A percentile compares a stretch with the other conserved stretches of the same genome.
Evolutionary conservation across 148 eudicot species (phyloP).

Genomic region (Cornus kousa): DNA sequence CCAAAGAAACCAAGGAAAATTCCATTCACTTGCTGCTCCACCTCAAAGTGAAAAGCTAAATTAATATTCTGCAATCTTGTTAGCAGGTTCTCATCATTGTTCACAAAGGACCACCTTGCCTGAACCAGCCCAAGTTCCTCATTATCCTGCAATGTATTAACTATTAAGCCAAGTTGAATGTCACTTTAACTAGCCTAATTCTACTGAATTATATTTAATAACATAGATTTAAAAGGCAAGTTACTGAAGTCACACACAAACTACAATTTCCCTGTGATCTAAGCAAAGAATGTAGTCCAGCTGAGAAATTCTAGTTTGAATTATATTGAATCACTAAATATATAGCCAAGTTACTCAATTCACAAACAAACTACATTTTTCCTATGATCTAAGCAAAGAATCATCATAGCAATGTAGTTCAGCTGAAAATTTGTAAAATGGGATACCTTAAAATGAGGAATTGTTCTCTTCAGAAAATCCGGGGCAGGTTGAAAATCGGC

Average conservation of each 20-base stretch:
- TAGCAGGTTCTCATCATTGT: constrained; percentile 32
- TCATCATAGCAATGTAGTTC: too few relatives aligned
- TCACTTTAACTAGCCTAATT: neutral
- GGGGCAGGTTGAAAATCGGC: constrained; percentile 34
- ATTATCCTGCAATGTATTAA: constrained; percentile 22
- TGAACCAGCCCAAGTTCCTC: constrained; percentile 33
- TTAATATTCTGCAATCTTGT: constrained; percentile 31
- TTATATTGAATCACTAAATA: neutral
- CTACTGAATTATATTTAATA: neutral
- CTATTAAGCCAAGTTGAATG: neutral
- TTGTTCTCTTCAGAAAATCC: constrained; percentile 25
- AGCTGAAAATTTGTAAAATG: neutral
- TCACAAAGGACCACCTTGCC: constrained; percentile 40
- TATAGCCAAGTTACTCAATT: neutral
- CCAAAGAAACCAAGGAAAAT: constrained; percentile 29
- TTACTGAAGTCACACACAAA: neutral
- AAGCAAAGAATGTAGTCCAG: too few relatives aligned
- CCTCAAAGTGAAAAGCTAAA: constrained; percentile 36
- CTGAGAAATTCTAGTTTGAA: neutral
- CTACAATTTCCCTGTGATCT: neutral
- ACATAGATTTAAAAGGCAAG: neutral
- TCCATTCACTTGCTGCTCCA: constrained; percentile 35
- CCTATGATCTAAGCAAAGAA: too few relatives aligned
- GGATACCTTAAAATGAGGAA: constrained; percentile 31
- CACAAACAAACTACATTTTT: neutral